Conservation (phyloP, 176 grass and related monocot species). For the Oryza brachyantha region DNA sequence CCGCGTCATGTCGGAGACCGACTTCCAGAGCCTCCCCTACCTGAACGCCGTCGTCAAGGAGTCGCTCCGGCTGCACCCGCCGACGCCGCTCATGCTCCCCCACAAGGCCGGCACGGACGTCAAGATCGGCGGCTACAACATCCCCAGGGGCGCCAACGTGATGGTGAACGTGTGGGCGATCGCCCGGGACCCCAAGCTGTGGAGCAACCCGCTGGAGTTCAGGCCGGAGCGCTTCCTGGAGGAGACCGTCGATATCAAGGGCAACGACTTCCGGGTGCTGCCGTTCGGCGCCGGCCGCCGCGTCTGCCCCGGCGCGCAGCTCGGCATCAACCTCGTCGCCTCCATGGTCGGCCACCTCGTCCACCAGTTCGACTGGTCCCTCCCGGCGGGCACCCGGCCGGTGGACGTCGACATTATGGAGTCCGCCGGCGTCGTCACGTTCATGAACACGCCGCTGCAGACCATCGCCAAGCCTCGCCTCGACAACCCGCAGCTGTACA, state of each 20-base stretch:
- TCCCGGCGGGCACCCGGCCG: slow-evolving; percentile 40
- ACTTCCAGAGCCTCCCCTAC: slow-evolving; percentile 60
- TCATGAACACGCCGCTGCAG: slow-evolving; percentile 60
- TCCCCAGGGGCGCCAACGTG: slow-evolving; percentile 63
- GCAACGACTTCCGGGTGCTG: slow-evolving; percentile 55
- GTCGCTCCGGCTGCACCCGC: slow-evolving; percentile 59
- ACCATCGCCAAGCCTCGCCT: slow-evolving; percentile 51
- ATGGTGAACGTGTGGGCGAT: slow-evolving; percentile 77
- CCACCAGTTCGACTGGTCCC: slow-evolving; percentile 71
- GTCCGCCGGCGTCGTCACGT: slow-evolving; percentile 56
- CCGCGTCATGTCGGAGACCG: slow-evolving; percentile 51
- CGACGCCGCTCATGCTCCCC: slow-evolving; percentile 68
- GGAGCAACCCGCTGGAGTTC: slow-evolving; percentile 63
- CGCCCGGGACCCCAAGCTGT: slow-evolving; percentile 52
- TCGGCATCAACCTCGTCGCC: slow-evolving; percentile 59
- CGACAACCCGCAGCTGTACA: slow-evolving; percentile 43
- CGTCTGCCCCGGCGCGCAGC: slow-evolving; percentile 68
- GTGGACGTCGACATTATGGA: slow-evolving; percentile 63
- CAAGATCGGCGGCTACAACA: slow-evolving; percentile 55
- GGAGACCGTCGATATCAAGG: slow-evolving; percentile 68
- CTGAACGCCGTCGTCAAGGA: slow-evolving; percentile 65
- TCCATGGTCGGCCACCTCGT: slow-evolving; percentile 66
- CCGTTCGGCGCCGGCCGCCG: slow-evolving; percentile 63
- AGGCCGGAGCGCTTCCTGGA: slow-evolving; percentile 61
- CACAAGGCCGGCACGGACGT: slow-evolving; percentile 59